Evolutionary conservation across 495 filamentous ascomycete genomes (phyloP), one percentile per base, ranked within the genome.

Genomic region (Rostrohypoxylon terebratum): DNA sequence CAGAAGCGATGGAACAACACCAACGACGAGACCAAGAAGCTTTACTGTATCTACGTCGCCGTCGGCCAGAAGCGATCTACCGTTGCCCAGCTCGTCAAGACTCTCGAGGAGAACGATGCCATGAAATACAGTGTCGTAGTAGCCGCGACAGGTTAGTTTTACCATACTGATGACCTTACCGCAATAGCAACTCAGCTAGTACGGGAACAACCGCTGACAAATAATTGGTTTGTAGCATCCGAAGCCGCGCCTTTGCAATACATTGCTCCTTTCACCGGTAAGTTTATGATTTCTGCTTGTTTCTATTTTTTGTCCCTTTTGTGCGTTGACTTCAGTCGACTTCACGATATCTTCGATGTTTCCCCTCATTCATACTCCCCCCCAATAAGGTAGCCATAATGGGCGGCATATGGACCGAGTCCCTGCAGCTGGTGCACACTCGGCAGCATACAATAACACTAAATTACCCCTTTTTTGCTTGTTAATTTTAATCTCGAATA

Each of bases 41-140:
- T 99, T 57, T 99, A 98, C 91, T 98, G 95, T 83, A 87, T 99
- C 83, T 99, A 99, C 89, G 96, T 98, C 79, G 96, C 96, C 80
- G 90, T 99, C 78, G 96, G 96, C 77, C 96, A 99, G 89, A 99
- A 99, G 90, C 94, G 96, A 85, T 99, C 96, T 72, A 99, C 96
- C 69, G 95, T 99, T 76, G 96, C 96, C 77, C 96, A 99, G 89
- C 89, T 99, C 78, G 96, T 99, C 86, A 93, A 98, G 90, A 98
- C 96, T 71, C 92, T 99, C 69, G 96, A 98, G 88, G 95, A 99
- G 91, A 97, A 99, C 83, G 94, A 98, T 75, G 92, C 96, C 80
- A 96, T 99, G 94, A 97, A 98, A 87, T 99, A 99, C 91, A 91
- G 88, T 71, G 90, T 97, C 71, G 82, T 99, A 74, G 93, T 98